A percentile compares a stretch with the other conserved stretches of the same genome.
Conservation (phyloP, 164 flowering plant species). For the Vitis vinifera region ASM3070453v1 NC_081821.1:8465001-8465500, state of each 20-base stretch:
- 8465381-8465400: background rate
- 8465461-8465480: background rate
- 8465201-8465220: too few relatives aligned
- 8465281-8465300: background rate
- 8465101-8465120: background rate
- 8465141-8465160: too few relatives aligned
- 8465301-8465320: background rate
- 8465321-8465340: background rate
- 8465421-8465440: background rate
- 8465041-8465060: conserved; percentile 43
- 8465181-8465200: too few relatives aligned
- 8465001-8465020: conserved; percentile 99
- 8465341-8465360: too few relatives aligned
- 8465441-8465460: background rate
- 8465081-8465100: background rate
- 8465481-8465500: too few relatives aligned
- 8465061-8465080: background rate
- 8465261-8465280: background rate
- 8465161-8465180: too few relatives aligned
- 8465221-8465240: too few relatives aligned
- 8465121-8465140: too few relatives aligned
- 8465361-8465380: background rate
- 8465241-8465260: background rate
- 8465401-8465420: background rate
- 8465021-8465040: conserved; percentile 96